Conservation (phyloP, 164 flowering plant species). For the Chloranthus sessilifolius region DNA sequence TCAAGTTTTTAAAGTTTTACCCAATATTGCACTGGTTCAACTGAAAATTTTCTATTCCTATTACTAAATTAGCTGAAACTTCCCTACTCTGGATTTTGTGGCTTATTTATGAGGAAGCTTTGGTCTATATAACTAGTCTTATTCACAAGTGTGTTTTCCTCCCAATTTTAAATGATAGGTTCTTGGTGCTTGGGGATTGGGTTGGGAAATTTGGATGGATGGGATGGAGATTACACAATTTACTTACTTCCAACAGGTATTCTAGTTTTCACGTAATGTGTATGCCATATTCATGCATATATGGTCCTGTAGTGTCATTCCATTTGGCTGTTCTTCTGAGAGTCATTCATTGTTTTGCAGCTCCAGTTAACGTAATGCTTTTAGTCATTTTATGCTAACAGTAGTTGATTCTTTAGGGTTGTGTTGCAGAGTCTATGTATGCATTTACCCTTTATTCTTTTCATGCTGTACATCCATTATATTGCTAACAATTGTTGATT, state of each 20-base stretch:
- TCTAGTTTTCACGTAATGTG: slow-evolving; percentile 4
- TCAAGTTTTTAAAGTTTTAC: too few species aligned
- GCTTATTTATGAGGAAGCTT: neutral
- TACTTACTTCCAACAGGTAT: slow-evolving; percentile 98
- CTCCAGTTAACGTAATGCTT: too few species aligned
- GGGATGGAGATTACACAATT: slow-evolving; percentile 99
- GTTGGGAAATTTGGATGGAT: slow-evolving; percentile 99
- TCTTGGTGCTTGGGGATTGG: slow-evolving; percentile 99
- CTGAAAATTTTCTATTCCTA: too few species aligned
- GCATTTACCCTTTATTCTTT: slow-evolving; percentile 4
- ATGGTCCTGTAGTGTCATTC: neutral
- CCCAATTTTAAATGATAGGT: slow-evolving; percentile 42
- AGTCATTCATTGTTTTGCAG: neutral
- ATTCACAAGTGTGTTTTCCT: neutral
- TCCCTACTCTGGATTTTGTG: neutral
- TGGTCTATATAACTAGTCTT: neutral
- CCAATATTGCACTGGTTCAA: too few species aligned
- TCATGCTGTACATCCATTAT: slow-evolving; percentile 53
- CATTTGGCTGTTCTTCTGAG: neutral
- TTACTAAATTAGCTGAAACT: too few species aligned
- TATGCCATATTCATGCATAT: neutral
- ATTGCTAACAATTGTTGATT: neutral
- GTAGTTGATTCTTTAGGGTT: neutral
- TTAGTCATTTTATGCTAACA: too few species aligned
- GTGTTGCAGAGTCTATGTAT: neutral